A percentile compares a stretch with the other conserved stretches of the same genome.
Evolutionary conservation across 2,329 filamentous ascomycete species (phyloP).

Genomic region (Stachybotrys elegans): DNA sequence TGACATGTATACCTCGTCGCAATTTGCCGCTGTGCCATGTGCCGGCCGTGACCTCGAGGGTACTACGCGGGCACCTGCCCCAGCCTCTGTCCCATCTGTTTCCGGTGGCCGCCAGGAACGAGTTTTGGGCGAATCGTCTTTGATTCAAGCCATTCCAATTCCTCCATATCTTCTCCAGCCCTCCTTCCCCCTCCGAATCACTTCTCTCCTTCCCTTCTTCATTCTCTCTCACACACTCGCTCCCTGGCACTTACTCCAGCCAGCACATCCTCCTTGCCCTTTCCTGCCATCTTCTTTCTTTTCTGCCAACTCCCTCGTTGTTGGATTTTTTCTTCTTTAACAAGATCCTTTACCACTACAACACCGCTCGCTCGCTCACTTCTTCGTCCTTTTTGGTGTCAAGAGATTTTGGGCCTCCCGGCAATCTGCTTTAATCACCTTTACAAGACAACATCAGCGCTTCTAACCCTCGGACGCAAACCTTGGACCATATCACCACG

Average conservation of each 20-base stretch:
- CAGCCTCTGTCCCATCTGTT: not conserved
- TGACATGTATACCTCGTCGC: too few relatives aligned
- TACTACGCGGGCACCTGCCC: too few relatives aligned
- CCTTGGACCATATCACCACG: slow-evolving; percentile 8
- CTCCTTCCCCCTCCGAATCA: slow-evolving; percentile 8
- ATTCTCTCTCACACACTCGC: slow-evolving; percentile 9
- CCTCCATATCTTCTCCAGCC: slow-evolving; percentile 11
- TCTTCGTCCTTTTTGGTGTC: slow-evolving; percentile 7
- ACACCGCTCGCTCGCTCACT: slow-evolving; percentile 8
- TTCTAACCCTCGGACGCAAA: slow-evolving; percentile 7
- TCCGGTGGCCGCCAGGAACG: too few relatives aligned
- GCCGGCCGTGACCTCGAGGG: too few relatives aligned
- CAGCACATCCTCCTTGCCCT: slow-evolving; percentile 15
- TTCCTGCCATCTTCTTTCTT: slow-evolving; percentile 13
- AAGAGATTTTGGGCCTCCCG: slow-evolving; percentile 5
- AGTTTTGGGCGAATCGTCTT: slow-evolving; percentile 7
- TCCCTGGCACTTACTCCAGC: slow-evolving; percentile 12
- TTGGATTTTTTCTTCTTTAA: slow-evolving; percentile 22
- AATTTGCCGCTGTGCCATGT: too few relatives aligned
- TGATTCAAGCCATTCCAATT: slow-evolving; percentile 17
- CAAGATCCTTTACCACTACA: slow-evolving; percentile 14
- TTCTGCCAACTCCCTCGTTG: slow-evolving; percentile 29
- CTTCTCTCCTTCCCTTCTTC: slow-evolving; percentile 7
- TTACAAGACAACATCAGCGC: slow-evolving; percentile 8
- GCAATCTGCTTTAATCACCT: not conserved